Conservation (phyloP, 345 rosid genomes). For the Dovyalis caffra region DNA sequence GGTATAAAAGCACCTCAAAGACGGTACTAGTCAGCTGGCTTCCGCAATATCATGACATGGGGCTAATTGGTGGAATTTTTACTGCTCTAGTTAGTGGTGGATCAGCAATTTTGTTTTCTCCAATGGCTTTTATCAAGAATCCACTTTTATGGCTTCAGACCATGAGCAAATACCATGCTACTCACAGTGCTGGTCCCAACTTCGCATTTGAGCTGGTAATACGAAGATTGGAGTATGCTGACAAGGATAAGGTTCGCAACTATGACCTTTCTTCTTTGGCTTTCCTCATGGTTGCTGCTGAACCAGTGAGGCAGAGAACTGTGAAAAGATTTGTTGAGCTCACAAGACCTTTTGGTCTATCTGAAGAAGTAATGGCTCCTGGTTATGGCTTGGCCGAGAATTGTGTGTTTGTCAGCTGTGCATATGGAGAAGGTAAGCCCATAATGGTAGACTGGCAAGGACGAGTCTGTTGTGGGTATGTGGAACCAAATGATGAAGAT, state of each 20-base stretch:
- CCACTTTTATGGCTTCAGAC: conserved; percentile 65
- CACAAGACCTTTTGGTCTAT: conserved; percentile 51
- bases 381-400: conserved; percentile 78
- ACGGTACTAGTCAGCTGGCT: conserved; percentile 69
- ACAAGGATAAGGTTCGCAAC: conserved; percentile 32
- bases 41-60: conserved; percentile 80
- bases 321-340: conserved; percentile 54
- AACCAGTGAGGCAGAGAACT: conserved; percentile 64
- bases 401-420: conserved; percentile 71
- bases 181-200: conserved; percentile 75
- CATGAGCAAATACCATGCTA: conserved; percentile 50
- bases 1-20: conserved; percentile 55
- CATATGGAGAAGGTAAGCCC: conserved; percentile 58
- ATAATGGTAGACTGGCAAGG: conserved; percentile 66
- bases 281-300: conserved; percentile 72
- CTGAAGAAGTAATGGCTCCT: conserved; percentile 68
- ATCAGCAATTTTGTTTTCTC: conserved; percentile 54
- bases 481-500: conserved; percentile 35
- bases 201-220: conserved; percentile 59
- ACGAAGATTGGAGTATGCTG: conserved; percentile 49
- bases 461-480: conserved; percentile 63
- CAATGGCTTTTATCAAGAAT: conserved; percentile 54
- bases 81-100: conserved; percentile 68
- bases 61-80: conserved; percentile 69
- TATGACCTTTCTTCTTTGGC: conserved; percentile 65